phyloP scores from a whole-genome alignment of 2,329 filamentous ascomycete species.

The Apiospora phragmitis region DNA sequence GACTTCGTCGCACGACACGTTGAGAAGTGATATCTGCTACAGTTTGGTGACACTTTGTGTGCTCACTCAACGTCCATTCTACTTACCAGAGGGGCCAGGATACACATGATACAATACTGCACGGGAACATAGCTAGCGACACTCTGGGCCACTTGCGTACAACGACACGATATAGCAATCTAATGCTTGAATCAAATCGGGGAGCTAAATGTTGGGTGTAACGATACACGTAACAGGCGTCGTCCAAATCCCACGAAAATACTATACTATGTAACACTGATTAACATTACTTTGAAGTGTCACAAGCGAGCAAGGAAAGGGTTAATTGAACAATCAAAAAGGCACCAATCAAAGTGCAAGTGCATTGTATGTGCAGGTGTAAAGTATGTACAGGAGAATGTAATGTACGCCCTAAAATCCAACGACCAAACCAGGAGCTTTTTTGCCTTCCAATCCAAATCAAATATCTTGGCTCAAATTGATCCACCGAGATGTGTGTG shows the following conservation, averaged over 20 bases:
- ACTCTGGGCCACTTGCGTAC: neutral
- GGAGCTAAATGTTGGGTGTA: neutral
- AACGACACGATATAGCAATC: neutral
- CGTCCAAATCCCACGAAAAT: too few species aligned
- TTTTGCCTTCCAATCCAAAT: neutral
- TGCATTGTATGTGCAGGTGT: neutral
- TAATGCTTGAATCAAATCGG: neutral
- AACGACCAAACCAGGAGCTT: neutral
- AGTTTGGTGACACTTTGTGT: neutral
- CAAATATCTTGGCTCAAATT: neutral
- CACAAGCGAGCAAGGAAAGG: neutral
- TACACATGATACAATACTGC: neutral
- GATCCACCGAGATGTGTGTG: neutral
- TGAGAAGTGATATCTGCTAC: neutral
- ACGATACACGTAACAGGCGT: neutral
- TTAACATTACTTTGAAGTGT: neutral
- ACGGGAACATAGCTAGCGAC: neutral
- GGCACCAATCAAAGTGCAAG: neutral
- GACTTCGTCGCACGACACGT: slow-evolving; percentile 8
- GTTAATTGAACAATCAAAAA: neutral
- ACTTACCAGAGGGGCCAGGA: neutral
- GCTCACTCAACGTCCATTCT: neutral
- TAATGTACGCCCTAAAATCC: neutral
- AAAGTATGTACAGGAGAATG: neutral
- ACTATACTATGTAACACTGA: neutral